Percentiles rank a stretch among this genome's conserved stretches.
phyloP scores from a whole-genome alignment of 2,329 filamentous ascomycete species.

The Whalleya microplaca region DNA sequence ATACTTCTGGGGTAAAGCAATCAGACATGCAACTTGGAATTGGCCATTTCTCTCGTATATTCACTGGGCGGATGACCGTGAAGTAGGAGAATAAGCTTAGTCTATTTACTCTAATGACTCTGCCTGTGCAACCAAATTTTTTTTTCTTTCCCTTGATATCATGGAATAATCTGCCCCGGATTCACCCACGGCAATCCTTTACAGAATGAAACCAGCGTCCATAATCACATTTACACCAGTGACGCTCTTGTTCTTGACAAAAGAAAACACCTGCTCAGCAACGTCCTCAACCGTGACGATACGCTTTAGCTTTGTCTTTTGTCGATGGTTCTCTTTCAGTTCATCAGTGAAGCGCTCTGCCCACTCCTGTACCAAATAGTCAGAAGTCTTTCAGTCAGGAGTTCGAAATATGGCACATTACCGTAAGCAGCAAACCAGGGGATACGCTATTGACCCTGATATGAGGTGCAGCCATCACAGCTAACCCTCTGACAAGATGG shows the following conservation, averaged over 20 bases:
- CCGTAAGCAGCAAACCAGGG: constrained; percentile 56
- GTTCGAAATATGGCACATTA: constrained; percentile 31
- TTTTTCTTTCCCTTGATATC: no score
- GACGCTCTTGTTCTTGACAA: constrained; percentile 51
- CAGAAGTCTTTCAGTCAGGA: constrained; percentile 18
- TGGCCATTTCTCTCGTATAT: constrained; percentile 52
- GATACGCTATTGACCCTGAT: constrained; percentile 64
- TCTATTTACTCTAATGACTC: neutral
- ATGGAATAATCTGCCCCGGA: neutral
- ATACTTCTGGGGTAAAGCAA: constrained; percentile 54
- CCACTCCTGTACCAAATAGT: constrained; percentile 55
- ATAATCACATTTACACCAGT: constrained; percentile 58
- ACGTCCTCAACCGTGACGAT: constrained; percentile 61
- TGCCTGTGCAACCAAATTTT: no score
- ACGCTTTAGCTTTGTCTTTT: constrained; percentile 63
- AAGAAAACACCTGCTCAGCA: constrained; percentile 55
- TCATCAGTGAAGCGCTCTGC: constrained; percentile 62
- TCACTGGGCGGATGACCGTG: constrained; percentile 56
- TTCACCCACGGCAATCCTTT: neutral
- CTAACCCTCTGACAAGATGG: constrained; percentile 59
- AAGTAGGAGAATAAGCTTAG: constrained; percentile 54
- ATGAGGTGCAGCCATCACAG: constrained; percentile 54
- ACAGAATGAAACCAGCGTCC: constrained; percentile 46
- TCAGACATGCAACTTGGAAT: constrained; percentile 51
- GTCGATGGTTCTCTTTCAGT: constrained; percentile 54